Percentiles rank a stretch among this genome's conserved stretches.
These are phyloP conservation scores for Lactuca saligna DNA, from an alignment of 129 eudicot species.

Conservation along the genomic window DNA sequence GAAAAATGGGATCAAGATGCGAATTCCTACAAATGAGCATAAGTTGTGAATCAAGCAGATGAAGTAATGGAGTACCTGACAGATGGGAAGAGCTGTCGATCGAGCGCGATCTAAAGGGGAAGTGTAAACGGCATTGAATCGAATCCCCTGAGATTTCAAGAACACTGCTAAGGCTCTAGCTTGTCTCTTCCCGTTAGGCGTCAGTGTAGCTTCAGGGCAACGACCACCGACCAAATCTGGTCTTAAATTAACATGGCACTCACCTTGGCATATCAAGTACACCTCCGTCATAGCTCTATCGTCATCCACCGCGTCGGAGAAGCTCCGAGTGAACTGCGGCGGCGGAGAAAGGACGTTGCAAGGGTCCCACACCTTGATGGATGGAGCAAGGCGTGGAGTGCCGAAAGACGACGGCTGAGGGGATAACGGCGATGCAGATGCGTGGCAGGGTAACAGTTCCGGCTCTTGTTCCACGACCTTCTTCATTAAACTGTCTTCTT, in stretches of 20 bases:
- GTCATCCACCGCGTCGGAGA: constrained; percentile 54
- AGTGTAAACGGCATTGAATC: constrained; percentile 77
- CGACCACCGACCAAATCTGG: constrained; percentile 92
- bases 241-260: constrained; percentile 76
- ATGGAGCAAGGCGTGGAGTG: constrained; percentile 79
- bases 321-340: constrained; percentile 49
- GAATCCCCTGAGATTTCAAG: constrained; percentile 78
- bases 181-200: constrained; percentile 83
- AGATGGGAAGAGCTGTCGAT: constrained; percentile 69
- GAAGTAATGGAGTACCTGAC: constrained; percentile 55
- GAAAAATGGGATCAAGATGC: too few relatives aligned
- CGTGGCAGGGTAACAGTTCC: constrained; percentile 90
- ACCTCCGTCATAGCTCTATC: constrained; percentile 59
- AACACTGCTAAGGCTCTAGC: constrained; percentile 91
- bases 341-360: constrained; percentile 92
- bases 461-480: constrained; percentile 89
- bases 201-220: constrained; percentile 73
- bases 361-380: constrained; percentile 99
- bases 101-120: constrained; percentile 97
- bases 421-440: constrained; percentile 91
- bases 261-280: constrained; percentile 78
- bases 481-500: constrained; percentile 45
- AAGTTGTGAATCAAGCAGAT: not conserved
- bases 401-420: constrained; percentile 93
- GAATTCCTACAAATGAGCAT: not conserved